Conservation (phyloP, 345 rosid species). For the Raphanus raphanistrum region DNA sequence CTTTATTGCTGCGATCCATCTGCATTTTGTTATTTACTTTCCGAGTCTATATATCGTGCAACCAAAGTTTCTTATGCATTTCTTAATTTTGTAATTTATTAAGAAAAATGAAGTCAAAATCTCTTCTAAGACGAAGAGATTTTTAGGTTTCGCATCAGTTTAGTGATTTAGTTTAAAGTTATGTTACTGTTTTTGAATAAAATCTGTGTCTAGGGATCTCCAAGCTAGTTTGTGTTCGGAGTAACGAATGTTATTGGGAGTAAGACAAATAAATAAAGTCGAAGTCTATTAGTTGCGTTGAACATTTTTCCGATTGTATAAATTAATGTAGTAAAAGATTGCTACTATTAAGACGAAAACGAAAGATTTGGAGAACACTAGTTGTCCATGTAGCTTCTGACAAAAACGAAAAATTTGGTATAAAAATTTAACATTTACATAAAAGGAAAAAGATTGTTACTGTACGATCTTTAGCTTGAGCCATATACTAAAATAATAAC, state of each 20-base stretch:
- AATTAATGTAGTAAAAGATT: neutral
- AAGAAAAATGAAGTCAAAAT: conserved; percentile 24
- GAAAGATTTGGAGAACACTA: neutral
- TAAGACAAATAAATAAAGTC: neutral
- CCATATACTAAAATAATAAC: neutral
- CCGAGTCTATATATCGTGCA: conserved; percentile 20
- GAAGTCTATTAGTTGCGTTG: neutral
- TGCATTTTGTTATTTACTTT: conserved; percentile 9
- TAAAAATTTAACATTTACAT: no score
- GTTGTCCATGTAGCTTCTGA: no score
- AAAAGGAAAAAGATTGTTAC: neutral
- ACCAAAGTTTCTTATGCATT: conserved; percentile 17
- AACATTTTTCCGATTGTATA: neutral
- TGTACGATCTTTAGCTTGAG: neutral
- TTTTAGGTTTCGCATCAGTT: conserved; percentile 7
- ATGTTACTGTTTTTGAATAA: conserved; percentile 22
- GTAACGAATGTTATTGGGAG: neutral
- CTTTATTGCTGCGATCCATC: conserved; percentile 26
- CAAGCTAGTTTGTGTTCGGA: conserved; percentile 14
- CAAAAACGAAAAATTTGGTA: no score
- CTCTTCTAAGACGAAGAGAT: conserved; percentile 17
- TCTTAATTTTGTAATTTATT: conserved; percentile 3
- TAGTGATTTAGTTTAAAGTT: conserved; percentile 6
- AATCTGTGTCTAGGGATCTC: conserved; percentile 25
- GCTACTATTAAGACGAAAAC: neutral